A percentile compares a stretch with the other conserved stretches of the same genome.
Conservation (phyloP, 805 yeast genomes). For the Sungouiella thailandica region DNA sequence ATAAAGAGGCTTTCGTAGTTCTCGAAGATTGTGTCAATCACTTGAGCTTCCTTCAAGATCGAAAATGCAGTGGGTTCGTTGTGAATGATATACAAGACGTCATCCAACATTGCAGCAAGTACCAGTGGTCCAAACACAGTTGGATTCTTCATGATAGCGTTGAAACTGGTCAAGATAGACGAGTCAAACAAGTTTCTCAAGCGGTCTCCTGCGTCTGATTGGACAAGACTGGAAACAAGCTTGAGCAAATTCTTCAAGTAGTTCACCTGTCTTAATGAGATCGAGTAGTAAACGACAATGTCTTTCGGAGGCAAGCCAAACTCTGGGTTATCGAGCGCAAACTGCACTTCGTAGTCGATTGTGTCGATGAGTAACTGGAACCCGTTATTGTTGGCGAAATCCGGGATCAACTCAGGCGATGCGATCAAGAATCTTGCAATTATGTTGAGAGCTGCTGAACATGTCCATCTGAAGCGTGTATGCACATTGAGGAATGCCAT, state of each 20-base stretch:
- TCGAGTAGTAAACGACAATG: conserved; percentile 45
- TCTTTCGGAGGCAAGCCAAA: conserved; percentile 54
- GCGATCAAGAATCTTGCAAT: conserved; percentile 43
- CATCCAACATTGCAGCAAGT: conserved; percentile 55
- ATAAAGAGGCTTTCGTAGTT: conserved; percentile 53
- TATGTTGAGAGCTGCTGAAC: conserved; percentile 61
- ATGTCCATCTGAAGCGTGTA: conserved; percentile 48
- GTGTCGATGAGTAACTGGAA: conserved; percentile 55
- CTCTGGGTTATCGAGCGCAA: conserved; percentile 55
- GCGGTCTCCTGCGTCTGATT: conserved; percentile 77
- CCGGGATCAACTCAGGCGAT: conserved; percentile 48
- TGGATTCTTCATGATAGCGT: conserved; percentile 52
- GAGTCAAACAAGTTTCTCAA: conserved; percentile 85
- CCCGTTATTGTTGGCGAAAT: conserved; percentile 66
- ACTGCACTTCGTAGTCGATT: conserved; percentile 58
- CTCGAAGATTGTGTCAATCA: conserved; percentile 59
- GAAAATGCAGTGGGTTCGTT: conserved; percentile 88
- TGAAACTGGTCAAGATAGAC: conserved; percentile 59
- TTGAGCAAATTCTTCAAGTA: conserved; percentile 48
- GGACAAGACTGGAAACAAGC: conserved; percentile 57
- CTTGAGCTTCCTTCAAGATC: conserved; percentile 71
- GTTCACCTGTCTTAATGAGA: conserved; percentile 57
- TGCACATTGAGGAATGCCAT: conserved; percentile 54
- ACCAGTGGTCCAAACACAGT: conserved; percentile 62
- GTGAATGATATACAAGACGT: conserved; percentile 68